Evolutionary conservation across 805 yeast genomes (phyloP).

Genomic region (Candida arabinofermentans): DNA sequence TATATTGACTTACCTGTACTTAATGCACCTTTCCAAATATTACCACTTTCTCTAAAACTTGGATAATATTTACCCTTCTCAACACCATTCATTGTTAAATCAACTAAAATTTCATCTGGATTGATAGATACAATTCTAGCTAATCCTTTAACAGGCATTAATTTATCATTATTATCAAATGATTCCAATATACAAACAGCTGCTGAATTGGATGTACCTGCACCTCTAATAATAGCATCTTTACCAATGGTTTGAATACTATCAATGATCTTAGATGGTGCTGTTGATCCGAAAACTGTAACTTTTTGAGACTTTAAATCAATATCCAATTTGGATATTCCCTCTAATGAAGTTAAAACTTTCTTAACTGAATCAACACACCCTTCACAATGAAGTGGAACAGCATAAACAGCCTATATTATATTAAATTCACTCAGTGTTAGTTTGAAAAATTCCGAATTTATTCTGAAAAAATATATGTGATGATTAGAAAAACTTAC

Average conservation of each 20-base stretch:
- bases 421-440: neutral
- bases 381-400: slow-evolving; percentile 73
- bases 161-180: slow-evolving; percentile 43
- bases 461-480: too few relatives aligned
- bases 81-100: slow-evolving; percentile 73
- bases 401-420: slow-evolving; percentile 69
- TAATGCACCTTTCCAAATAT: slow-evolving; percentile 68
- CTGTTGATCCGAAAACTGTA: slow-evolving; percentile 59
- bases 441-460: neutral
- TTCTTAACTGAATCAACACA: slow-evolving; percentile 60
- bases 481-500: slow-evolving; percentile 13
- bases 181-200: slow-evolving; percentile 89
- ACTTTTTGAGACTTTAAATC: slow-evolving; percentile 61
- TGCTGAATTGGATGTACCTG: slow-evolving; percentile 82
- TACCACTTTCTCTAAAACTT: slow-evolving; percentile 65
- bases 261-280: slow-evolving; percentile 72
- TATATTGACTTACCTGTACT: slow-evolving; percentile 55
- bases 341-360: slow-evolving; percentile 49
- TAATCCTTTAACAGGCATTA: slow-evolving; percentile 74
- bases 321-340: slow-evolving; percentile 49
- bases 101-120: slow-evolving; percentile 54
- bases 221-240: slow-evolving; percentile 90
- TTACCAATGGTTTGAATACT: slow-evolving; percentile 71
- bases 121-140: slow-evolving; percentile 77
- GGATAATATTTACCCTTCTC: slow-evolving; percentile 66